phyloP scores from a whole-genome alignment of 1,139 yeast species.

The Candida mesenterica region DNA sequence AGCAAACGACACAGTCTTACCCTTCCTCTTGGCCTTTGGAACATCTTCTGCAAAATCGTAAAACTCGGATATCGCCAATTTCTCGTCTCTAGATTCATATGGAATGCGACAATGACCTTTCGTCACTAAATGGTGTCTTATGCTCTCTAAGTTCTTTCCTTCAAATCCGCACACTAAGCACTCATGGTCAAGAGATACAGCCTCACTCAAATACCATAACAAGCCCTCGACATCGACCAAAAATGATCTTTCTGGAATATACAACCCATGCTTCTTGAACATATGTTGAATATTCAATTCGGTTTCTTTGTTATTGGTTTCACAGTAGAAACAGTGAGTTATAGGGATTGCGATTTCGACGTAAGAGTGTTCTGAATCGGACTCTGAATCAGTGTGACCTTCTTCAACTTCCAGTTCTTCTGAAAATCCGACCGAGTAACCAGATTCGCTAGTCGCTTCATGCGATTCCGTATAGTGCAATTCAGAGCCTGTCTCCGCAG shows the following conservation, averaged over 20 bases:
- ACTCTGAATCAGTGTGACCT: slow-evolving; percentile 17
- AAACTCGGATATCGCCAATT: slow-evolving; percentile 36
- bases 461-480: slow-evolving; percentile 37
- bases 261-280: slow-evolving; percentile 49
- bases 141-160: slow-evolving; percentile 48
- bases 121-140: slow-evolving; percentile 50
- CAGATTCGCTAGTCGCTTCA: slow-evolving; percentile 13
- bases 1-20: slow-evolving; percentile 24
- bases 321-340: slow-evolving; percentile 43
- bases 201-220: slow-evolving; percentile 43
- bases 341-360: slow-evolving; percentile 30
- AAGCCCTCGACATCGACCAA: slow-evolving; percentile 45
- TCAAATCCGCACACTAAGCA: slow-evolving; percentile 55
- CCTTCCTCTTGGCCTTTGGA: slow-evolving; percentile 11
- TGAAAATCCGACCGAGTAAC: slow-evolving; percentile 9
- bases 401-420: slow-evolving; percentile 24
- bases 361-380: slow-evolving; percentile 9
- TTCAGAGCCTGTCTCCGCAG: slow-evolving; percentile 50
- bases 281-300: slow-evolving; percentile 49
- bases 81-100: slow-evolving; percentile 48
- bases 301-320: slow-evolving; percentile 32
- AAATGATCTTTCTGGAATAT: slow-evolving; percentile 48
- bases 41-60: slow-evolving; percentile 37
- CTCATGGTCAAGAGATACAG: slow-evolving; percentile 42
- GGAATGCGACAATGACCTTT: slow-evolving; percentile 59